Base-by-base conservation (phyloP, 441 rosid genomes). In the Euphorbia schlechtendalii region DNA sequence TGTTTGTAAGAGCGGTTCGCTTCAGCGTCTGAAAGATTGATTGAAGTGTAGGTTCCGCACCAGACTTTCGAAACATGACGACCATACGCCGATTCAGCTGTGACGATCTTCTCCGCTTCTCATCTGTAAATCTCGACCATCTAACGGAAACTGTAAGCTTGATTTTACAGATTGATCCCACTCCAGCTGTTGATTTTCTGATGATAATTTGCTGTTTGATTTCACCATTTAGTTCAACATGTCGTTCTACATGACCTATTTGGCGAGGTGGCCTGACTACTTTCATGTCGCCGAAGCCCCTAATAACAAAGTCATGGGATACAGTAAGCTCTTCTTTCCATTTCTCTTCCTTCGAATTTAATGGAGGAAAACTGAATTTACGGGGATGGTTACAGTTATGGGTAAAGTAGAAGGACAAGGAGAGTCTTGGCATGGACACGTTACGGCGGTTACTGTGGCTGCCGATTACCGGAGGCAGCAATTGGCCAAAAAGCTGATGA, bases 251-350 rank as follows among this genome's bases (percentile, higher is more conserved):
- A 88, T 92, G 99, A 89, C 95, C 58, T 95, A 92, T 78, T 73
- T 95, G 80, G 98, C 98, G 59, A 81, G 97, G 66, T 91, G 96
- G 96, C 98, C 96, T 1, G 97, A 95, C 70, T 92, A 88, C 76
- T 95, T 92, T 67, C 97, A 89, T 70, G 94, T 94, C 15, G 88
- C 99, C 11, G 92, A 94, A 79, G 94, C 73, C 60, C 87, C 98
- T 4, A 90, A 86, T 10, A 76, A 73, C 77, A 82, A 80, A 66
- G 77, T 87, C 74, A 94, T 94, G 96, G 98, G 96, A 62, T 94
- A 94, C 76, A 86, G 99, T 89, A 74, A 57, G 83, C 17, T 56
- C 54, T 20, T n/a, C n/a, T 11, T 25, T 11, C 30, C 43, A n/a
- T 25, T 8, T 56, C 2, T 52, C 45, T 52, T 40, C 10, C 34